phyloP scores from a whole-genome alignment of 2,329 filamentous ascomycete genomes.

The Xylaria sp. region DNA sequence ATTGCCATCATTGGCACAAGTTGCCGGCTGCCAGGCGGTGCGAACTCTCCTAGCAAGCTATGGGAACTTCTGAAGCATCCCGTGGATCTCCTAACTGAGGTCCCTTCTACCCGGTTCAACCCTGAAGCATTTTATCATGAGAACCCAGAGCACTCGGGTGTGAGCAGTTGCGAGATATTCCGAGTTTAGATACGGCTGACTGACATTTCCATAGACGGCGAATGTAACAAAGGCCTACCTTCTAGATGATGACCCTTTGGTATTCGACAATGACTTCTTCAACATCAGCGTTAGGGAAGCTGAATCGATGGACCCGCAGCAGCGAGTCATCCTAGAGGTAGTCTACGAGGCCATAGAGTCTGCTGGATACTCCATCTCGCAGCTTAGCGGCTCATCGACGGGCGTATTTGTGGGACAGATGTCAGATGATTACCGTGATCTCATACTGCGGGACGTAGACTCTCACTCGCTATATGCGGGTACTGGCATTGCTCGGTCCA shows the following conservation, averaged over 20 bases:
- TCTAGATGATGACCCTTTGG: constrained; percentile 12
- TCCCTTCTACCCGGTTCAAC: constrained; percentile 51
- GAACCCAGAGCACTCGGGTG: background rate
- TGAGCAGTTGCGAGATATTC: background rate
- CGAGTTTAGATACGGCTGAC: background rate
- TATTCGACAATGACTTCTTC: constrained; percentile 31
- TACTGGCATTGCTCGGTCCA: constrained; percentile 33
- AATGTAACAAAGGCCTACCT: constrained; percentile 8
- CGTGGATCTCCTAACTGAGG: constrained; percentile 28
- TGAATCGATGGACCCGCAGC: constrained; percentile 39
- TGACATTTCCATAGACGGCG: constrained; percentile 39
- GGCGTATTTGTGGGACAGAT: constrained; percentile 24
- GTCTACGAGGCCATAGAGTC: constrained; percentile 28
- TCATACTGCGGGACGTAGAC: constrained; percentile 17
- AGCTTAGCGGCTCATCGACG: constrained; percentile 7
- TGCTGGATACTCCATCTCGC: constrained; percentile 16
- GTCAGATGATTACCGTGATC: constrained; percentile 20
- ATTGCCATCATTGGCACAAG: constrained; percentile 39
- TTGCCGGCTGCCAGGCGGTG: constrained; percentile 36
- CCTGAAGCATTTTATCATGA: constrained; percentile 49
- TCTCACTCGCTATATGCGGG: constrained; percentile 19
- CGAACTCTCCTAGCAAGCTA: constrained; percentile 30
- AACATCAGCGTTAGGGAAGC: constrained; percentile 10
- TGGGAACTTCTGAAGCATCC: constrained; percentile 35
- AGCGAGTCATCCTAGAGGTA: constrained; percentile 28